phyloP scores from a whole-genome alignment of 176 grass and related monocot species.

The sorghum (Sorghum bicolor) region DNA sequence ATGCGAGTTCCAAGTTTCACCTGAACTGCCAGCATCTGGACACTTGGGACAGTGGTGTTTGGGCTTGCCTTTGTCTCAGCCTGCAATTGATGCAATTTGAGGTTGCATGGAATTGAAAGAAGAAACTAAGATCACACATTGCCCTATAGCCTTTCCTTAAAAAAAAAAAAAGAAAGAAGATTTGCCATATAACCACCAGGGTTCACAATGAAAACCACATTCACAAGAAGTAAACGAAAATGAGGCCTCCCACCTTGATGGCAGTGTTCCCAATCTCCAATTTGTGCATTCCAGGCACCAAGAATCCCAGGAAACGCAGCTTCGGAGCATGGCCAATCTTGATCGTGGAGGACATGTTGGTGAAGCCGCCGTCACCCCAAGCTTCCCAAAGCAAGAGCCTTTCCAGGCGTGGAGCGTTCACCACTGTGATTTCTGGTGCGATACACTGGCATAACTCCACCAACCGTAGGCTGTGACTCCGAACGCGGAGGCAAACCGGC shows the following conservation, averaged over 20 bases:
- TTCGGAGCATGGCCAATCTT: conserved; percentile 6
- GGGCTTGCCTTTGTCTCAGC: neutral
- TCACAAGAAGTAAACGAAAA: neutral
- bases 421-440: neutral
- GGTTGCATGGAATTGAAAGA: neutral
- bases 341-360: neutral
- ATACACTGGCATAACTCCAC: neutral
- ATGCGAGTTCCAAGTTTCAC: neutral
- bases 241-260: neutral
- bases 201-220: neutral
- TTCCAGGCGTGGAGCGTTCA: neutral
- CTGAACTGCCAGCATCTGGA: neutral
- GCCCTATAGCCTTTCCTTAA: too few species aligned
- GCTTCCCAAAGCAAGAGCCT: neutral
- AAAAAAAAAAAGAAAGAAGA: neutral
- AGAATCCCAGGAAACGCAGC: neutral
- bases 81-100: neutral
- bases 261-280: conserved; percentile 1
- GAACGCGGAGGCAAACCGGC: neutral
- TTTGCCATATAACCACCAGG: neutral
- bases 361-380: neutral
- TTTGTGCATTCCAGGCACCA: neutral
- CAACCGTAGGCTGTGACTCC: neutral
- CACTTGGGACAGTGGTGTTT: neutral
- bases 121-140: neutral